phyloP scores from a whole-genome alignment of 768 basidiomycete species.

The Suillus cothurnatus region DNA sequence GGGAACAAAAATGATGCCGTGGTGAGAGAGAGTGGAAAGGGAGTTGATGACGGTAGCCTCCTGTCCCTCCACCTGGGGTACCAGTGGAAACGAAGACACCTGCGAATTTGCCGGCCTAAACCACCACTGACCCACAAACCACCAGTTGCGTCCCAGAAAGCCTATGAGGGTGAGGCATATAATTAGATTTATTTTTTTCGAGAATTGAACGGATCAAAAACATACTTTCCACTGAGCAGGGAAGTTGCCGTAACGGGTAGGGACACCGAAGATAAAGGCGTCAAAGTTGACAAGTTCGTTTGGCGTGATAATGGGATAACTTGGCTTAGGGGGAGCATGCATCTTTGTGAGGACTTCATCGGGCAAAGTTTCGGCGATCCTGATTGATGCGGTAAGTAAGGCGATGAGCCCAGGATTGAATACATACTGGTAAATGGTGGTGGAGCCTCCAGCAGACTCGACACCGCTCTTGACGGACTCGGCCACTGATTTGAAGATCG shows the following conservation, averaged over 20 bases:
- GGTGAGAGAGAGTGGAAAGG: slow-evolving; percentile 66
- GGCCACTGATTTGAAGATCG: slow-evolving; percentile 55
- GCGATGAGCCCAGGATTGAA: neutral
- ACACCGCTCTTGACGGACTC: slow-evolving; percentile 51
- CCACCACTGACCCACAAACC: slow-evolving; percentile 59
- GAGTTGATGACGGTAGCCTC: slow-evolving; percentile 55
- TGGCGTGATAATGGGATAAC: slow-evolving; percentile 68
- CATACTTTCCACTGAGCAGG: slow-evolving; percentile 78
- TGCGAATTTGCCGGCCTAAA: slow-evolving; percentile 75
- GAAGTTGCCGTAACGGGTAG: slow-evolving; percentile 81
- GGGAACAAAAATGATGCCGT: slow-evolving; percentile 74
- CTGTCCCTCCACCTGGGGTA: slow-evolving; percentile 83
- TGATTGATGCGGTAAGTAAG: slow-evolving; percentile 24
- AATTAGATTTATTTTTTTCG: slow-evolving; percentile 10
- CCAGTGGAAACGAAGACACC: slow-evolving; percentile 75
- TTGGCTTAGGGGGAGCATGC: slow-evolving; percentile 70
- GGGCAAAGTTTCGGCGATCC: slow-evolving; percentile 79
- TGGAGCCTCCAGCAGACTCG: slow-evolving; percentile 48
- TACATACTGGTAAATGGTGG: slow-evolving; percentile 57
- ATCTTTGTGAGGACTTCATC: slow-evolving; percentile 66
- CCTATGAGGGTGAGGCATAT: slow-evolving; percentile 32
- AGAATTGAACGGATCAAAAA: slow-evolving; percentile 11
- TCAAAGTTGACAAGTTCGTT: slow-evolving; percentile 60
- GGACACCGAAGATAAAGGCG: slow-evolving; percentile 75
- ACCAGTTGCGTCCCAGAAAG: slow-evolving; percentile 80